Conservation (phyloP, 129 eudicot species). For the Flaveria sonorensis region DNA sequence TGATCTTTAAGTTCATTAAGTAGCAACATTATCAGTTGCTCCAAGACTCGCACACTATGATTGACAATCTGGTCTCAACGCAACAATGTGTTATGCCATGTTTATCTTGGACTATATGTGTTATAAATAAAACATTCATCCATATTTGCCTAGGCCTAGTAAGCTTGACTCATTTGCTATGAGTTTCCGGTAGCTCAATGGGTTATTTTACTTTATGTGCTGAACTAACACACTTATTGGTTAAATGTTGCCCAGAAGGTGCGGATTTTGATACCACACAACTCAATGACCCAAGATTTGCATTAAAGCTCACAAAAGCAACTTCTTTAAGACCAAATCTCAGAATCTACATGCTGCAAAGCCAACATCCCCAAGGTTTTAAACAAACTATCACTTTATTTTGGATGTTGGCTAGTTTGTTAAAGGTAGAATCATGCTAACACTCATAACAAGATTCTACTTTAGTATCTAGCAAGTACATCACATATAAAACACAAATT, state of each 20-base stretch:
- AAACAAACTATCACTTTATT: conserved; percentile 36
- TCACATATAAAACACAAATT: conserved; percentile 18
- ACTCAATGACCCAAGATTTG: conserved; percentile 46
- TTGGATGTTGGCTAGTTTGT: conserved; percentile 37
- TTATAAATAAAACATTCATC: neutral
- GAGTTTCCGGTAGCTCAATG: conserved; percentile 15
- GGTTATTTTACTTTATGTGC: conserved; percentile 20
- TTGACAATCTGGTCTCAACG: neutral
- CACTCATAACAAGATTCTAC: conserved; percentile 34
- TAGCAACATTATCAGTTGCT: too few relatives aligned
- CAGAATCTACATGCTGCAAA: conserved; percentile 43
- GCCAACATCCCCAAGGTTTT: conserved; percentile 43
- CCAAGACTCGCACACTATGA: too few relatives aligned
- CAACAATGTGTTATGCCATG: neutral
- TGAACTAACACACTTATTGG: conserved; percentile 16
- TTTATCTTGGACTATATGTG: neutral
- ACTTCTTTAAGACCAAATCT: conserved; percentile 42
- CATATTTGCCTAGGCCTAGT: neutral
- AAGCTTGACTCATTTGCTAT: neutral
- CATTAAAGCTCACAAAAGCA: conserved; percentile 47
- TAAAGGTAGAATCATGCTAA: conserved; percentile 40
- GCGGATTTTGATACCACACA: conserved; percentile 36
- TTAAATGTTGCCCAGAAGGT: conserved; percentile 23
- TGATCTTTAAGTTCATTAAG: too few relatives aligned
- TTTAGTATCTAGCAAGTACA: conserved; percentile 50